Conservation (phyloP, 192 early-diverging fungal genomes). For the Nowakowskiella sp. region DNA sequence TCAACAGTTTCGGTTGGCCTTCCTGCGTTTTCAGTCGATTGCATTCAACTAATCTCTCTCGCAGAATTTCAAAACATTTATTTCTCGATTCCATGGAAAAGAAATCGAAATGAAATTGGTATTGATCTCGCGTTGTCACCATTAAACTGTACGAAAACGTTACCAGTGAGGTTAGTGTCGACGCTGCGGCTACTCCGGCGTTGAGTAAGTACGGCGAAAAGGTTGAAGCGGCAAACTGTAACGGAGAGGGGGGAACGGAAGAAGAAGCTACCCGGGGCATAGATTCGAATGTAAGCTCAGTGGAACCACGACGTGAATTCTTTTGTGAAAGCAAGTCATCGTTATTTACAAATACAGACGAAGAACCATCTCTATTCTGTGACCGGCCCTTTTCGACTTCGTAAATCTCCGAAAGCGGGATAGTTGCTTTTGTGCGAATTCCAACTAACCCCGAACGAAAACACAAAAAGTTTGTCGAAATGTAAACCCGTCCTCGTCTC, state of each 20-base stretch:
- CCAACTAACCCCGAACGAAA: slow-evolving; percentile 52
- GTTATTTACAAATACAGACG: slow-evolving; percentile 2
- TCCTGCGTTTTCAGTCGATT: no score
- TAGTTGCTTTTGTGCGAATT: slow-evolving; percentile 40
- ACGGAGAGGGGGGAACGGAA: no score
- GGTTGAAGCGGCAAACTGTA: no score
- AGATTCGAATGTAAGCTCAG: no score
- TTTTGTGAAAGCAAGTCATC: neutral
- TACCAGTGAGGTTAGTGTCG: neutral
- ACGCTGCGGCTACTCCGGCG: neutral
- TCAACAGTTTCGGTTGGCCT: no score
- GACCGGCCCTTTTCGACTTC: slow-evolving; percentile 37
- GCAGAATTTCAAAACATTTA: slow-evolving; percentile 30
- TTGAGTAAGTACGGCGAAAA: no score
- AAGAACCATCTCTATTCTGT: slow-evolving; percentile 28
- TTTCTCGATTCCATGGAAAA: slow-evolving; percentile 34
- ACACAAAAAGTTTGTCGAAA: slow-evolving; percentile 53
- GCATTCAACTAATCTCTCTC: slow-evolving; percentile 15
- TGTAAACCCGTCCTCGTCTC: slow-evolving; percentile 50
- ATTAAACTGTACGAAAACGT: neutral
- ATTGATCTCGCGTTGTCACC: slow-evolving; percentile 7
- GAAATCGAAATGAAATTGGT: slow-evolving; percentile 53
- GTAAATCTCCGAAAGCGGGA: slow-evolving; percentile 47
- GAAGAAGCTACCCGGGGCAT: no score
- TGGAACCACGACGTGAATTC: no score